Conservation (phyloP, 768 basidiomycete genomes). For the Macrocybe gigantea region DNA sequence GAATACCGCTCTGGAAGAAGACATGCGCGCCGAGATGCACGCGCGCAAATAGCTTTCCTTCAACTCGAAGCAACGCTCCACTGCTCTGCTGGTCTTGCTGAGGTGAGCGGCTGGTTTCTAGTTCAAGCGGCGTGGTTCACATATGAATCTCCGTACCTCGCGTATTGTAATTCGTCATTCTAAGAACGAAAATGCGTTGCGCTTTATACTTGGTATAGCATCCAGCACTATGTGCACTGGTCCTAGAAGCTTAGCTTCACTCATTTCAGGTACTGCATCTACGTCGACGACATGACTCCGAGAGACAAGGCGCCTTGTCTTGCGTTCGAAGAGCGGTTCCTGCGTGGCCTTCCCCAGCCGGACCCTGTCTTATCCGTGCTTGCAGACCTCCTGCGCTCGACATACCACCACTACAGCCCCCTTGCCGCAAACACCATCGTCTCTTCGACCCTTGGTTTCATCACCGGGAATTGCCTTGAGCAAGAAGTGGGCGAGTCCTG, state of each 20-base stretch:
- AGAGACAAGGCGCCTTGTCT: slow-evolving; percentile 1
- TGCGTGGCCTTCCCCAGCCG: slow-evolving; percentile 4
- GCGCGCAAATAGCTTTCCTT: slow-evolving; percentile 1
- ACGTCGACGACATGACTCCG: slow-evolving; percentile 6
- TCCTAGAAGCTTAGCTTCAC: no score
- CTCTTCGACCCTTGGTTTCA: slow-evolving; percentile 7
- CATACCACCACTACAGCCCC: slow-evolving; percentile 5
- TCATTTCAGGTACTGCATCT: slow-evolving; percentile 5
- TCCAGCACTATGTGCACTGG: no score
- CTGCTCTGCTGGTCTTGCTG: slow-evolving; percentile 6
- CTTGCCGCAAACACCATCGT: slow-evolving; percentile 5
- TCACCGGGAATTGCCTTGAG: slow-evolving; percentile 5
- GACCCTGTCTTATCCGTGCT: slow-evolving; percentile 6
- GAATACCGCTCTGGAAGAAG: slow-evolving; percentile 4
- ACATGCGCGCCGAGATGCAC: slow-evolving; percentile 5
- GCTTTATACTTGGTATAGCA: not conserved
- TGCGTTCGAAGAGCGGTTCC: slow-evolving; percentile 8
- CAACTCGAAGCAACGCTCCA: slow-evolving; percentile 6
- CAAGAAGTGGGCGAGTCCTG: not conserved
- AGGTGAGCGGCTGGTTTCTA: slow-evolving; percentile 1
- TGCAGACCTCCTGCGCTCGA: slow-evolving; percentile 2
- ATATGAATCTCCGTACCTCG: slow-evolving; percentile 1
- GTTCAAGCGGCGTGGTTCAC: not conserved
- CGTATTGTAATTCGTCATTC: not conserved
- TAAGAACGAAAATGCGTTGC: slow-evolving; percentile 5